Evolutionary conservation across 306 rosid species (phyloP).

Genomic region (Rosa persica): DNA sequence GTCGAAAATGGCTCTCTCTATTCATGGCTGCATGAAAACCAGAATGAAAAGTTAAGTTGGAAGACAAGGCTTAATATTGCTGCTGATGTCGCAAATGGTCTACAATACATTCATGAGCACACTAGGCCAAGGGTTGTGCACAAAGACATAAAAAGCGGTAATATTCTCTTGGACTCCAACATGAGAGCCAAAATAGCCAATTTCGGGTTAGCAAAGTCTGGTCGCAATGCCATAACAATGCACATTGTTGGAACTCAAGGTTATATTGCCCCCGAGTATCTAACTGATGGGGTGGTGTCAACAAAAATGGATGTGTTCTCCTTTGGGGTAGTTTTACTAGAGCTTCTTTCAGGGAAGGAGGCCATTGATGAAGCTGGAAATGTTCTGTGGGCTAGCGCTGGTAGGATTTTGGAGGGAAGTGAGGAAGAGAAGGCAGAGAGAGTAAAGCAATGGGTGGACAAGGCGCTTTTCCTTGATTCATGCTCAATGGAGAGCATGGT

Average conservation of each 20-base stretch:
- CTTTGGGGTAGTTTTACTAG: constrained; percentile 84
- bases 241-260: constrained; percentile 98
- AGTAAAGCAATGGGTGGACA: constrained; percentile 63
- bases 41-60: constrained; percentile 52
- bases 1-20: constrained; percentile 82
- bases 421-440: constrained; percentile 52
- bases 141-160: constrained; percentile 92
- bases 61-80: constrained; percentile 65
- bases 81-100: constrained; percentile 84
- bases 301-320: constrained; percentile 89
- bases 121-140: constrained; percentile 91
- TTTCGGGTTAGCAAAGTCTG: constrained; percentile 83
- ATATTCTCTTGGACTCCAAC: constrained; percentile 75
- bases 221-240: constrained; percentile 92
- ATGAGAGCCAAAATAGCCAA: constrained; percentile 95
- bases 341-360: constrained; percentile 68
- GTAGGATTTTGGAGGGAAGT: constrained; percentile 45
- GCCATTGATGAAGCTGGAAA: constrained; percentile 61
- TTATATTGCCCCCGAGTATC: constrained; percentile 87
- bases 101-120: constrained; percentile 93
- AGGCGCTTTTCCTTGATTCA: constrained; percentile 43
- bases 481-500: constrained; percentile 59
- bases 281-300: constrained; percentile 78
- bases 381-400: constrained; percentile 49
- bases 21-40: constrained; percentile 64